Percentiles rank a stretch among this genome's conserved stretches.
phyloP scores from a whole-genome alignment of 73 alveolate species.

The Tetrahymena thermophila region DNA sequence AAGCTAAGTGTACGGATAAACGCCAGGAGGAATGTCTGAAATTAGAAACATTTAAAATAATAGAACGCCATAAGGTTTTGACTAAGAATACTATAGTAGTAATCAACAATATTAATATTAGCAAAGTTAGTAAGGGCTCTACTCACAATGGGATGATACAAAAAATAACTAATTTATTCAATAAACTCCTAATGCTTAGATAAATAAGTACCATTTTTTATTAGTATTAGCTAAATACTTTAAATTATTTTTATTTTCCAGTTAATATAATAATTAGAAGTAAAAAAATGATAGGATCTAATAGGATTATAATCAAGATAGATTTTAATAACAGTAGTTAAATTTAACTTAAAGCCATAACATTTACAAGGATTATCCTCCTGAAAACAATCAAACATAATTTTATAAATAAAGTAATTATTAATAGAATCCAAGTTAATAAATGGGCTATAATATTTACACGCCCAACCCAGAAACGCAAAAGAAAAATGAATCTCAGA shows the following conservation, averaged over 20 bases:
- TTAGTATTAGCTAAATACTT: too few species aligned
- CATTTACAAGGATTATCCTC: background rate
- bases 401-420: too few species aligned
- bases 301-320: background rate
- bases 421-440: too few species aligned
- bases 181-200: too few species aligned
- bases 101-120: background rate
- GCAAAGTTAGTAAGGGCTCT: background rate
- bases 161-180: background rate
- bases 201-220: background rate
- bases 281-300: background rate
- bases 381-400: background rate
- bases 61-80: background rate
- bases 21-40: background rate
- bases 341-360: background rate
- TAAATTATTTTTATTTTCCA: too few species aligned
- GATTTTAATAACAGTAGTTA: too few species aligned
- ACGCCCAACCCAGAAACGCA: background rate
- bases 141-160: background rate
- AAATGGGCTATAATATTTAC: too few species aligned
- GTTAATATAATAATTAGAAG: background rate
- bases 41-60: background rate
- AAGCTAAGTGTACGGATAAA: background rate
- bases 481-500: background rate
- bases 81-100: background rate